Evolutionary conservation across 31 red algal species (phyloP).

Genomic region (Porphyra umbilicalis): DNA sequence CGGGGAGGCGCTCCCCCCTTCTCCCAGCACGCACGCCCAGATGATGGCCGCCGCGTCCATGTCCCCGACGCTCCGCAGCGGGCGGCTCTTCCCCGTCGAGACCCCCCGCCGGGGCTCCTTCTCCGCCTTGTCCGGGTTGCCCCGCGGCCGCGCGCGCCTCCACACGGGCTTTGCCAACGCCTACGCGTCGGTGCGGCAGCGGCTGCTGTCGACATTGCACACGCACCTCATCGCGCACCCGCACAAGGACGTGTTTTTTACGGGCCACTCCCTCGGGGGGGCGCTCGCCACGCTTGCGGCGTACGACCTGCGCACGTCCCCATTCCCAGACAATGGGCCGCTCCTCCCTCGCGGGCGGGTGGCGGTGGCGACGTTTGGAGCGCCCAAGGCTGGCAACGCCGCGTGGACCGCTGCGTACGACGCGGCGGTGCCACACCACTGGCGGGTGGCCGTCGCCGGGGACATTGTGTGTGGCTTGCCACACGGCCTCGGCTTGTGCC

Average conservation of each 20-base stretch:
- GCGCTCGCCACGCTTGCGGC: neutral
- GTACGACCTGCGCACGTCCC: constrained; percentile 5
- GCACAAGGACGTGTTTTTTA: neutral
- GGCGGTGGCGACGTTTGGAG: constrained; percentile 70
- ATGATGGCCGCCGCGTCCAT: too few species aligned
- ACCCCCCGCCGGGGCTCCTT: neutral
- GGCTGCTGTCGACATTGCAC: neutral
- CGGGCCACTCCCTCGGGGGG: neutral
- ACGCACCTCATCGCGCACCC: neutral
- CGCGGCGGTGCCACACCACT: constrained; percentile 41
- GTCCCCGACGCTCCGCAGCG: neutral
- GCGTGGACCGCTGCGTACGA: constrained; percentile 61
- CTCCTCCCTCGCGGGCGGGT: constrained; percentile 18
- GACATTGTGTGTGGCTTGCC: constrained; percentile 78
- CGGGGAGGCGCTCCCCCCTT: neutral
- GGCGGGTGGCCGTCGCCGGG: constrained; percentile 48
- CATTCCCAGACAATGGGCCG: neutral
- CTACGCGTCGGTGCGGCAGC: neutral
- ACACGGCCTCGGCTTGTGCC: constrained; percentile 42
- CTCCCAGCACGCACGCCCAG: neutral
- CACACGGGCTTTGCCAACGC: constrained; percentile 2
- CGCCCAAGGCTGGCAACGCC: constrained; percentile 51
- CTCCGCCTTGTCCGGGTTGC: neutral
- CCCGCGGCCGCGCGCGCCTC: constrained; percentile 26
- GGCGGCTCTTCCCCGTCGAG: neutral